These are phyloP conservation scores for Ammopiptanthus mongolicus DNA, from an alignment of 306 rosid species.

Conservation along the genomic window DNA sequence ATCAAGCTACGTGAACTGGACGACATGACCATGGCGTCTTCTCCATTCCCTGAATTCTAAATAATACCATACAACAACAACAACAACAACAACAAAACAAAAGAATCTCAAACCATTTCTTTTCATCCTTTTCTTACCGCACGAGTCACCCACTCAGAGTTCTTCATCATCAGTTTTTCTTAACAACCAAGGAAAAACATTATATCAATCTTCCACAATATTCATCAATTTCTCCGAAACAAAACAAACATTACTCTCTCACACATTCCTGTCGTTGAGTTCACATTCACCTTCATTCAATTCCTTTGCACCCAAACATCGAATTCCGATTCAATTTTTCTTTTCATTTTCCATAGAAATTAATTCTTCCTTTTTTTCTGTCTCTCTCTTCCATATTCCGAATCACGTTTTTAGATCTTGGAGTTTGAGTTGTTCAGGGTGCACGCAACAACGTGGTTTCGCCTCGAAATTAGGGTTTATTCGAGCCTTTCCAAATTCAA, in stretches of 20 bases:
- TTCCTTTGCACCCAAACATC: background rate
- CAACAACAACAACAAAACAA: background rate
- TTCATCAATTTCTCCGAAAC: background rate
- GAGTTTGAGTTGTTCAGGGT: background rate
- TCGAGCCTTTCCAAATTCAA: conserved; percentile 19
- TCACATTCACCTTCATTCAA: background rate
- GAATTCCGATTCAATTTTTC: background rate
- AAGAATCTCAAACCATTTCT: background rate
- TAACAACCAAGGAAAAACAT: background rate
- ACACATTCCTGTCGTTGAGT: background rate
- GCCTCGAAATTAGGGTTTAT: conserved; percentile 13
- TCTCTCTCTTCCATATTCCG: background rate
- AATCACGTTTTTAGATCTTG: background rate
- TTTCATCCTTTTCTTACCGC: background rate
- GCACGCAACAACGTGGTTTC: too few relatives aligned
- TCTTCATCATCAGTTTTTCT: background rate
- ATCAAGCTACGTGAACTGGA: background rate
- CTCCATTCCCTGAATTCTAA: background rate
- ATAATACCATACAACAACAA: too few relatives aligned
- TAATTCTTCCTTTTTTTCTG: too few relatives aligned
- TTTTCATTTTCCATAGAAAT: background rate
- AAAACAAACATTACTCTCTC: background rate
- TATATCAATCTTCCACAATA: background rate
- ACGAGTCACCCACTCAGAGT: background rate
- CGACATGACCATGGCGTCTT: background rate